A percentile compares a stretch with the other conserved stretches of the same genome.
These are phyloP conservation scores for Pseudogymnoascus sp. DNA, from an alignment of 2,329 filamentous ascomycete genomes.

Conservation along the genomic window DNA sequence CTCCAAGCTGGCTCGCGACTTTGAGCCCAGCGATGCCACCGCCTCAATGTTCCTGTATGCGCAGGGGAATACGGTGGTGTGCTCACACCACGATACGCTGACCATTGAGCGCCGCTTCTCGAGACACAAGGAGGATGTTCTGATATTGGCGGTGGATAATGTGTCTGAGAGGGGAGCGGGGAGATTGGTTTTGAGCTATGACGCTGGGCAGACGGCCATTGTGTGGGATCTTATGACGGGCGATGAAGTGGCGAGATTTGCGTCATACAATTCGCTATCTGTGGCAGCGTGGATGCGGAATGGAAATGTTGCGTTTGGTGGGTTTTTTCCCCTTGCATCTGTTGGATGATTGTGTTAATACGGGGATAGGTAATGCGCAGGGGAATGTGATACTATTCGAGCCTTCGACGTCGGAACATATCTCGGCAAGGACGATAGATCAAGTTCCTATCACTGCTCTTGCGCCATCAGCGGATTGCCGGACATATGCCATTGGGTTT, in stretches of 20 bases:
- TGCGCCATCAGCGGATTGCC: slow-evolving; percentile 80
- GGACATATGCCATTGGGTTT: slow-evolving; percentile 93
- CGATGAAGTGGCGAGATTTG: slow-evolving; percentile 83
- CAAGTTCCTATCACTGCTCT: slow-evolving; percentile 93
- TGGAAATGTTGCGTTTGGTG: slow-evolving; percentile 94
- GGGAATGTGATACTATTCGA: slow-evolving; percentile 94
- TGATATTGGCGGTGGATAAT: slow-evolving; percentile 82
- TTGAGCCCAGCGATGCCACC: slow-evolving; percentile 85
- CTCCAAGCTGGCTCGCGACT: slow-evolving; percentile 45
- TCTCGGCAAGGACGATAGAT: slow-evolving; percentile 78
- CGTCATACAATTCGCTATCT: slow-evolving; percentile 77
- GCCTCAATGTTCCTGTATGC: slow-evolving; percentile 86
- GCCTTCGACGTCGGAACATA: slow-evolving; percentile 83
- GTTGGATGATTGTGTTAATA: slow-evolving; percentile 15
- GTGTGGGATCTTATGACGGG: slow-evolving; percentile 95
- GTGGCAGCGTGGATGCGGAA: slow-evolving; percentile 94
- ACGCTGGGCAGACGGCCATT: slow-evolving; percentile 82
- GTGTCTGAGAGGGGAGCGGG: slow-evolving; percentile 80
- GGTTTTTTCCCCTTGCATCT: slow-evolving; percentile 26
- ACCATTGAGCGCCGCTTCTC: slow-evolving; percentile 82
- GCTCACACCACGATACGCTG: slow-evolving; percentile 85
- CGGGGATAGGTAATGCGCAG: slow-evolving; percentile 67
- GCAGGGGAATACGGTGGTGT: slow-evolving; percentile 72
- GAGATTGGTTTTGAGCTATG: slow-evolving; percentile 84
- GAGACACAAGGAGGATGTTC: slow-evolving; percentile 73